Base-by-base conservation (phyloP, 495 filamentous ascomycete species). In the Diplogelasinospora grovesii region DNA sequence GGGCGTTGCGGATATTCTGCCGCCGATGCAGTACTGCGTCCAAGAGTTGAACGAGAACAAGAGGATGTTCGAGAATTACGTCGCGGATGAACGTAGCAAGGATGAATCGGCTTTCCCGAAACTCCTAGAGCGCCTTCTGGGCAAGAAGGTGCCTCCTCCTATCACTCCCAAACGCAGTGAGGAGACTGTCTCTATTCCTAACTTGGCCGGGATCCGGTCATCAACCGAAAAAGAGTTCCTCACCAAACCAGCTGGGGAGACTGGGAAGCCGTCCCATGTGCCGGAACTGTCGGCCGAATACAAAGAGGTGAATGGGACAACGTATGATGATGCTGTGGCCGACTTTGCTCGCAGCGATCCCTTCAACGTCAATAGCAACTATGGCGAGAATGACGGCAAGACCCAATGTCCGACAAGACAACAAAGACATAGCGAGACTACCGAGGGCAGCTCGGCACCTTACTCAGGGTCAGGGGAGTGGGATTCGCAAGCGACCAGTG, bases 1-100 rank as follows among this genome's bases (percentile, higher is more conserved):
- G 45, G 83, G 79, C 16, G 79, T 95, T 13, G 78, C 84, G 19
- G 81, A 93, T 39, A 76, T 97, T 27, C 63, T 97, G 36, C 89
- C 92, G 5, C 75, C 73, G 16, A 81, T 98, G 78, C 65, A 71
- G 24, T 95, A 89, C 57, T 85, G 79, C 23, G 82, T 89, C 6
- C 75, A 83, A 3, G 86, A 95, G 55, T 78, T 97, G 30, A 68
- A 79, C 19, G 57, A 59, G 20, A 98, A 97, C 60, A 81, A 82
- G 54, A 53, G 59, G 1, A 69, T 74, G 14, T 98, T 94, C 78
- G 76, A 85, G 37, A 27, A 29, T 19, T 38, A 21, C 8, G 23
- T 52, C 36, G 55, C 57, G 23, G 56, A 63, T 20, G 77, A 80
- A 29, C n/a, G 48, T 77, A 52, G 67, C 67, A 45, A 40, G 39